Conservation (phyloP, 164 flowering plant species). For the Sedum album region DNA sequence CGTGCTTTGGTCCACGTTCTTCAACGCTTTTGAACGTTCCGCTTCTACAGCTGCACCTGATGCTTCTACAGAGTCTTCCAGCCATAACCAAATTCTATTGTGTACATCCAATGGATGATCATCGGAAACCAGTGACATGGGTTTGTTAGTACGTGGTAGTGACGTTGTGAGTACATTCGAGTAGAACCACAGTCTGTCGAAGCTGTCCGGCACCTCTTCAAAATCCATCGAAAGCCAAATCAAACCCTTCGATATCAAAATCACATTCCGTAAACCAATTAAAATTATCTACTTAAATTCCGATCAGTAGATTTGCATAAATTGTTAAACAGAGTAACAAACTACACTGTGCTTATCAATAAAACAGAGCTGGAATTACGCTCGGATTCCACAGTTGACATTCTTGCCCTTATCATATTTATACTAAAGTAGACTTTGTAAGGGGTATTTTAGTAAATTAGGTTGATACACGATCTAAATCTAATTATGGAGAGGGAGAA, state of each 20-base stretch:
- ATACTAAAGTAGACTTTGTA: too few relatives aligned
- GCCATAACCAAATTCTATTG: background rate
- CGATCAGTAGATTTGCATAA: too few relatives aligned
- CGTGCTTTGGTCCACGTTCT: background rate
- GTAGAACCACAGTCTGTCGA: background rate
- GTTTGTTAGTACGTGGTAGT: background rate
- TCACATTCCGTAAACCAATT: too few relatives aligned
- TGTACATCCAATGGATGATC: too few relatives aligned
- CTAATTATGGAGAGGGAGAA: too few relatives aligned
- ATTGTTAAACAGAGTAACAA: background rate
- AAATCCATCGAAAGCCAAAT: too few relatives aligned
- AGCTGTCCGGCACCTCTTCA: background rate
- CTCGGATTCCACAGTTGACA: too few relatives aligned
- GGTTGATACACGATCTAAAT: too few relatives aligned
- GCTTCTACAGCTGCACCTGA: background rate
- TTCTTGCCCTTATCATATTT: too few relatives aligned
- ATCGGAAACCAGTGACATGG: background rate
- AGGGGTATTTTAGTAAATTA: too few relatives aligned
- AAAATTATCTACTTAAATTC: too few relatives aligned
- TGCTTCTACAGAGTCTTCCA: background rate
- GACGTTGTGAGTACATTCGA: background rate
- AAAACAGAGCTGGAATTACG: background rate
- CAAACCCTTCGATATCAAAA: too few relatives aligned
- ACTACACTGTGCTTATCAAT: background rate
- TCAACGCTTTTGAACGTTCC: background rate